Conservation (phyloP, 177 flowering plant species). For the Vitis hybrid region DNA sequence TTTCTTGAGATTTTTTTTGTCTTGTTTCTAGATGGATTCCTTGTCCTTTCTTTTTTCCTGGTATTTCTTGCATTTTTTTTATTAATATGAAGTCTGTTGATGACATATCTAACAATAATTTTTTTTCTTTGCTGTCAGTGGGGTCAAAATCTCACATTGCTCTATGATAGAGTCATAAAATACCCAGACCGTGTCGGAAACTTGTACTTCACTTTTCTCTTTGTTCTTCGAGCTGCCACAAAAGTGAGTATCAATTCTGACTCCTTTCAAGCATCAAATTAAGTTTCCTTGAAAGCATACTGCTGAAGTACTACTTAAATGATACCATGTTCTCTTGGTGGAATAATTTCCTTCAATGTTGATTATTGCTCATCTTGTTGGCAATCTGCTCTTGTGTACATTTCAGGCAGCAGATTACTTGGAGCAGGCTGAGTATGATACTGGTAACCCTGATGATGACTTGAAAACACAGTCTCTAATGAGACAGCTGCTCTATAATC, state of each 20-base stretch:
- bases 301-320: background rate
- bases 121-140: slow-evolving; percentile 54
- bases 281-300: background rate
- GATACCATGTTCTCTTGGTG: background rate
- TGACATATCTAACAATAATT: background rate
- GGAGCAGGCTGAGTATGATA: slow-evolving; percentile 93
- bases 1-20: no score
- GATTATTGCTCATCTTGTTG: background rate
- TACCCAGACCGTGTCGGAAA: slow-evolving; percentile 89
- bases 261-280: slow-evolving; percentile 4
- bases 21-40: no score
- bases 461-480: slow-evolving; percentile 81
- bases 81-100: background rate
- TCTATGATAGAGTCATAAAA: slow-evolving; percentile 82
- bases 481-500: slow-evolving; percentile 69
- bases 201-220: slow-evolving; percentile 90
- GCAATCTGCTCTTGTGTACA: background rate
- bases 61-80: background rate
- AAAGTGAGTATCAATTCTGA: slow-evolving; percentile 51
- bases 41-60: background rate
- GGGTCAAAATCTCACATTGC: slow-evolving; percentile 74
- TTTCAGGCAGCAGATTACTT: slow-evolving; percentile 82
- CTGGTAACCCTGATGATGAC: slow-evolving; percentile 82
- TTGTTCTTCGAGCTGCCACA: slow-evolving; percentile 96
- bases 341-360: background rate